A percentile compares a stretch with the other conserved stretches of the same genome.
Evolutionary conservation across 257 asterid genomes (phyloP).

Genomic region (Penstemon davidsonii): DNA sequence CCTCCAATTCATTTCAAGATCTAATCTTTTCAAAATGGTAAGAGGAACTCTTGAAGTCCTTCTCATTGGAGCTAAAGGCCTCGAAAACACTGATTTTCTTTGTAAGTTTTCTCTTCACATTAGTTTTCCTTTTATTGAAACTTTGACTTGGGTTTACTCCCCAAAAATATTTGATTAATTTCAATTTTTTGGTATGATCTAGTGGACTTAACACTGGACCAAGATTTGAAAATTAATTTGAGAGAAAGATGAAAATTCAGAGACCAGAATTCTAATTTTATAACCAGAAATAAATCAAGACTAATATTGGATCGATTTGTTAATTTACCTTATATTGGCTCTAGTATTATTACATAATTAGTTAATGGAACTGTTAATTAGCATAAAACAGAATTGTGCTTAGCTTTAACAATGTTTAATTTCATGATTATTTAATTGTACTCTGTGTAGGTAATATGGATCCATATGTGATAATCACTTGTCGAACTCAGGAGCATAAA

Average conservation of each 20-base stretch:
- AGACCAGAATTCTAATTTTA: too few relatives aligned
- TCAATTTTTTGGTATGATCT: background rate
- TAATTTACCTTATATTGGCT: too few relatives aligned
- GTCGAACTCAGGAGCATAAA: conserved; percentile 55
- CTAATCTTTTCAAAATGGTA: conserved; percentile 26
- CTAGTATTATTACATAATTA: too few relatives aligned
- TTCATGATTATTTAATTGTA: background rate
- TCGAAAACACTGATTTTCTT: conserved; percentile 55
- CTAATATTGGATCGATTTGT: too few relatives aligned
- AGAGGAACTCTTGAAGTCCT: conserved; percentile 59
- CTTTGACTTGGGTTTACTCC: background rate
- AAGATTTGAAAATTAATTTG: too few relatives aligned
- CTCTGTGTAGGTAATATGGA: conserved; percentile 51
- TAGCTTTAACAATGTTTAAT: background rate
- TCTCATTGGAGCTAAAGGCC: conserved; percentile 57
- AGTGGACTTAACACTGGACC: too few relatives aligned
- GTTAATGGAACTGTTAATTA: too few relatives aligned
- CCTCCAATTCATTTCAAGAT: background rate
- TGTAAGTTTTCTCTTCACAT: conserved; percentile 36
- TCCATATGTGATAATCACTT: conserved; percentile 51
- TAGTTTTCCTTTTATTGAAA: background rate
- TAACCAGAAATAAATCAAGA: too few relatives aligned
- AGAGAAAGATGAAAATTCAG: too few relatives aligned
- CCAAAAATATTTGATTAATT: background rate
- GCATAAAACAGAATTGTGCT: too few relatives aligned